phyloP scores from a whole-genome alignment of 768 basidiomycete species.

The Rhodotorula kratochvilovae region DNA sequence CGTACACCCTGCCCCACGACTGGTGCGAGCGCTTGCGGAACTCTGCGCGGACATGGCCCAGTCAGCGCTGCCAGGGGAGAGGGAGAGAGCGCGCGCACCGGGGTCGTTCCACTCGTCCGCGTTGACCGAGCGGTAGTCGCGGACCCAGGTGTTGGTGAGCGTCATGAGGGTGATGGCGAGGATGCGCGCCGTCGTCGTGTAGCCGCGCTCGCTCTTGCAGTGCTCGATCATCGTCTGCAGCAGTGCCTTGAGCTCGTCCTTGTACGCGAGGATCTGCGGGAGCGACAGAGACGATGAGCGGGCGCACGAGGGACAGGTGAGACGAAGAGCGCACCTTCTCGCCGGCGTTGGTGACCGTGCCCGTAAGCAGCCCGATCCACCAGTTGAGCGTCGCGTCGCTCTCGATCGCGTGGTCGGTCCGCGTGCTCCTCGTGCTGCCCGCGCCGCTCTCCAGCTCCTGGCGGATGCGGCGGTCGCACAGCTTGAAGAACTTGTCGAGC shows the following conservation, averaged over 20 bases:
- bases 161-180: slow-evolving; percentile 67
- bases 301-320: background rate
- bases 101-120: slow-evolving; percentile 67
- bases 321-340: slow-evolving; percentile 55
- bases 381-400: slow-evolving; percentile 64
- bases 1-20: slow-evolving; percentile 75
- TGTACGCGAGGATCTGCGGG: slow-evolving; percentile 61
- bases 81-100: slow-evolving; percentile 51
- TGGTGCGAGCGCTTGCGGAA: slow-evolving; percentile 33
- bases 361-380: slow-evolving; percentile 72
- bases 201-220: slow-evolving; percentile 73
- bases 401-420: slow-evolving; percentile 57
- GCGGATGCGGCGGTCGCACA: slow-evolving; percentile 69
- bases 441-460: slow-evolving; percentile 66
- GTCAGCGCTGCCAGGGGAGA: background rate
- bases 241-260: slow-evolving; percentile 59
- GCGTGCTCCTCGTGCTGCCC: slow-evolving; percentile 69
- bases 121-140: slow-evolving; percentile 77
- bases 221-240: slow-evolving; percentile 64
- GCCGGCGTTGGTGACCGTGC: slow-evolving; percentile 58
- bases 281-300: slow-evolving; percentile 13
- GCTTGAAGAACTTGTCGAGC: slow-evolving; percentile 72
- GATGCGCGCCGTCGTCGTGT: slow-evolving; percentile 72
- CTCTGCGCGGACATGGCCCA: slow-evolving; percentile 55
- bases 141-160: slow-evolving; percentile 71